phyloP scores from a whole-genome alignment of 345 rosid species.

The Syzygium grande region DNA sequence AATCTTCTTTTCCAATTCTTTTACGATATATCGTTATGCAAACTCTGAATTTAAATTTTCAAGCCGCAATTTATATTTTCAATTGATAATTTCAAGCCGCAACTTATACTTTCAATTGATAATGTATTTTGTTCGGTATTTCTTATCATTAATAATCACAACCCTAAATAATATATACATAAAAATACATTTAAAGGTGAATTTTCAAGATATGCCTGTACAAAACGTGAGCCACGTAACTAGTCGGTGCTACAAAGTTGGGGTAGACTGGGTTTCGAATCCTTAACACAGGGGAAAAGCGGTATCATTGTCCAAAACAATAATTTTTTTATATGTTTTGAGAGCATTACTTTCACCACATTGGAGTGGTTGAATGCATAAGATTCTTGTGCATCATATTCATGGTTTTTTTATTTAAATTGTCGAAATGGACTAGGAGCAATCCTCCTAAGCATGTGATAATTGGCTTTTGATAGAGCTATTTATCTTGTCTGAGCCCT shows the following conservation, averaged over 20 bases:
- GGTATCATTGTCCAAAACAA: no score
- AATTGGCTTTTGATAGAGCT: constrained; percentile 42
- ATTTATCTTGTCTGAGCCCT: constrained; percentile 48
- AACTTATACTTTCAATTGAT: no score
- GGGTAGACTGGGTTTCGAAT: not conserved
- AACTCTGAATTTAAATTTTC: not conserved
- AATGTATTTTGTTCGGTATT: not conserved
- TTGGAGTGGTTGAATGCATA: no score
- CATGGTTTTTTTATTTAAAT: not conserved
- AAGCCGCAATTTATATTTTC: not conserved
- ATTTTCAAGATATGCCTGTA: not conserved
- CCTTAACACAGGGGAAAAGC: no score
- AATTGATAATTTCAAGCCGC: not conserved
- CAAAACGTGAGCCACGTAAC: not conserved
- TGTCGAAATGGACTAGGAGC: not conserved
- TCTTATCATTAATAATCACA: not conserved
- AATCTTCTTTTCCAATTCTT: not conserved
- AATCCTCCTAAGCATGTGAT: not conserved
- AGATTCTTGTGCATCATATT: not conserved
- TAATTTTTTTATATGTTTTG: no score
- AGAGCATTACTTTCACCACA: no score
- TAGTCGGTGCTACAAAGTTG: not conserved
- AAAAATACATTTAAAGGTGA: not conserved
- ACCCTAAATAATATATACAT: not conserved
- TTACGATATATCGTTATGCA: not conserved